Percentiles rank a stretch among this genome's conserved stretches.
phyloP scores from a whole-genome alignment of 305 asterid genomes.

The Caryopteris hybrid region DNA sequence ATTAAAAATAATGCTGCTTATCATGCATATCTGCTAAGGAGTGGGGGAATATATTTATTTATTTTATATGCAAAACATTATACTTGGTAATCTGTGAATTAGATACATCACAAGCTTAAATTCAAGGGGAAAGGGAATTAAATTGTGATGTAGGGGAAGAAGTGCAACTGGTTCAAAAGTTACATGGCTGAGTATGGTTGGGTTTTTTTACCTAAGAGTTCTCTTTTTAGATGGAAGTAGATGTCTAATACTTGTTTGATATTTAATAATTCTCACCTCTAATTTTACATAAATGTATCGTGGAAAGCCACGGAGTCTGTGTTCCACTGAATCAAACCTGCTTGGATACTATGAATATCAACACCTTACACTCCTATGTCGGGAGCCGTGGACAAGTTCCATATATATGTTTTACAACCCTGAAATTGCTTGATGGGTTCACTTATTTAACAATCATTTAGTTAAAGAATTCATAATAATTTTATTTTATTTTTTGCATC shows the following conservation, averaged over 20 bases:
- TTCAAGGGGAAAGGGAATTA: background rate
- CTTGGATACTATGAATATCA: background rate
- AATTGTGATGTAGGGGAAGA: background rate
- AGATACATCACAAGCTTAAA: background rate
- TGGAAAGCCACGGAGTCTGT: background rate
- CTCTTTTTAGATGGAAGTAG: background rate
- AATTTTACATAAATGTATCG: background rate
- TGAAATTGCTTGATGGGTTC: background rate
- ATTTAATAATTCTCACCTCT: background rate
- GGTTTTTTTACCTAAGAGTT: background rate
- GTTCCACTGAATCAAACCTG: background rate
- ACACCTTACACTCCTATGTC: background rate
- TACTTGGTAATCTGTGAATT: background rate
- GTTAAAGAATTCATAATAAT: background rate
- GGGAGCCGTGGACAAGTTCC: background rate
- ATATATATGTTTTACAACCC: background rate
- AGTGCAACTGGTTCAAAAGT: background rate
- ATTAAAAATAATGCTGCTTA: background rate
- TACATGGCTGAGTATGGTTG: background rate
- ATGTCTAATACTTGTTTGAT: background rate
- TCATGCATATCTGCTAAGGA: background rate
- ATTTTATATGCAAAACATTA: background rate
- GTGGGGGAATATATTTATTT: background rate
- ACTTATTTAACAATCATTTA: background rate
- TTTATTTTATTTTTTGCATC: background rate